Percentiles rank a stretch among this genome's conserved stretches.
Evolutionary conservation across 768 basidiomycete genomes (phyloP).

Genomic region (Kockovaella imperatae): DNA sequence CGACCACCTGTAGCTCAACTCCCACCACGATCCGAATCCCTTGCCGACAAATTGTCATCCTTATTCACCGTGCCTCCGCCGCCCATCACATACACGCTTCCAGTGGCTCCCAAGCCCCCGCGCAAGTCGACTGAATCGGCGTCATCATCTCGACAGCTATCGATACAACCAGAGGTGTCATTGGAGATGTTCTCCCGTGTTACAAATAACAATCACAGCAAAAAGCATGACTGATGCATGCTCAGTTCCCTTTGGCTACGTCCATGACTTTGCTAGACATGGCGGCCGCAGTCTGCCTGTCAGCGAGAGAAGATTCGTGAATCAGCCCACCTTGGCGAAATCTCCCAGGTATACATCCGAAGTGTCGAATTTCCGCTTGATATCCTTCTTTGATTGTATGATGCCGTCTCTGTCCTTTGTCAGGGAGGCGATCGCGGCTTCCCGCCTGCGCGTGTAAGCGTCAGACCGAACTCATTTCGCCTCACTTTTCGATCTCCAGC

Average conservation of each 20-base stretch:
- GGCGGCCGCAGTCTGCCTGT: not conserved
- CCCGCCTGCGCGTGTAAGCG: constrained; percentile 18
- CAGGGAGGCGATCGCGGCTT: constrained; percentile 19
- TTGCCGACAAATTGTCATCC: constrained; percentile 15
- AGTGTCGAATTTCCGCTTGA: constrained; percentile 32
- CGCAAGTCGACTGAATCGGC: not conserved
- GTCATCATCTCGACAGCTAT: not conserved
- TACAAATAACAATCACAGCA: no score
- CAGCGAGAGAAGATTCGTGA: not conserved
- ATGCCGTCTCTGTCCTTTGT: constrained; percentile 30
- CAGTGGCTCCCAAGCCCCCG: not conserved
- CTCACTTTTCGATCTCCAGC: constrained; percentile 25
- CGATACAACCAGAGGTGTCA: not conserved
- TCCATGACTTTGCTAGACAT: not conserved
- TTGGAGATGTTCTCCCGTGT: not conserved
- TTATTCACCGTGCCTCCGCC: constrained; percentile 32
- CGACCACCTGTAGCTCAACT: constrained; percentile 20
- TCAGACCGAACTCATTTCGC: not conserved
- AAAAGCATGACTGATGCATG: not conserved
- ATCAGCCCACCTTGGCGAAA: constrained; percentile 23
- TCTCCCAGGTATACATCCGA: constrained; percentile 27
- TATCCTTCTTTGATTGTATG: constrained; percentile 30
- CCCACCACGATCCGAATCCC: constrained; percentile 5
- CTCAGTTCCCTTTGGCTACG: not conserved
- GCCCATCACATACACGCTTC: constrained; percentile 5